These are phyloP conservation scores for Athelia sp. DNA, from an alignment of 1,284 basidiomycete species.

Conservation along the genomic window DNA sequence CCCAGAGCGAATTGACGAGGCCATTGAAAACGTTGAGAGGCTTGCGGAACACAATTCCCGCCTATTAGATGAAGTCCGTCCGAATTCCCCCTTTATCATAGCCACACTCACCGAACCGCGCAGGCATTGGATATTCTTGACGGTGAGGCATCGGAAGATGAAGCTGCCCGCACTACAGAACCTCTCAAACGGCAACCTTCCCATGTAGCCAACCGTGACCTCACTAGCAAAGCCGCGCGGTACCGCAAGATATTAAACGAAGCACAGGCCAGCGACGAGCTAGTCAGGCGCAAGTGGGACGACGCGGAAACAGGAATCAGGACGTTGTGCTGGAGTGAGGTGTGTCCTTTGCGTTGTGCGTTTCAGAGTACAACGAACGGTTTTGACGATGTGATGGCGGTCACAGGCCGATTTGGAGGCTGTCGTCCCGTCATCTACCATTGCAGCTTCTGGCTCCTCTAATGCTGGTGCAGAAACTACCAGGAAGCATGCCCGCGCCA, in stretches of 20 bases:
- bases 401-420: slow-evolving; percentile 63
- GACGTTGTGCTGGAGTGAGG: slow-evolving; percentile 21
- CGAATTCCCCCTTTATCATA: not conserved
- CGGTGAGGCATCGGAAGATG: slow-evolving; percentile 86
- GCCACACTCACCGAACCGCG: not conserved
- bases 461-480: slow-evolving; percentile 32
- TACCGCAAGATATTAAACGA: slow-evolving; percentile 72
- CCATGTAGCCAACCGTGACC: slow-evolving; percentile 71
- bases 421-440: slow-evolving; percentile 62
- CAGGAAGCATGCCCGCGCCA: slow-evolving; percentile 60
- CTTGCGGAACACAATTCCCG: slow-evolving; percentile 60
- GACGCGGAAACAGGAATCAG: slow-evolving; percentile 76
- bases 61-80: slow-evolving; percentile 73
- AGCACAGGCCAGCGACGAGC: slow-evolving; percentile 71
- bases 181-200: slow-evolving; percentile 58
- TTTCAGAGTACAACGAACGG: not conserved
- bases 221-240: slow-evolving; percentile 66
- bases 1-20: slow-evolving; percentile 62
- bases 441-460: slow-evolving; percentile 29
- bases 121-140: slow-evolving; percentile 88
- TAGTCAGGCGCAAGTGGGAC: slow-evolving; percentile 79
- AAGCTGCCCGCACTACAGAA: slow-evolving; percentile 50
- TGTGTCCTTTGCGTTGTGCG: not conserved
- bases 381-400: too few relatives aligned
- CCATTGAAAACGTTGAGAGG: slow-evolving; percentile 70